Percentiles rank a stretch among this genome's conserved stretches.
Conservation (phyloP, 1,284 basidiomycete species). For the Moesziomyces antarcticus region DNA sequence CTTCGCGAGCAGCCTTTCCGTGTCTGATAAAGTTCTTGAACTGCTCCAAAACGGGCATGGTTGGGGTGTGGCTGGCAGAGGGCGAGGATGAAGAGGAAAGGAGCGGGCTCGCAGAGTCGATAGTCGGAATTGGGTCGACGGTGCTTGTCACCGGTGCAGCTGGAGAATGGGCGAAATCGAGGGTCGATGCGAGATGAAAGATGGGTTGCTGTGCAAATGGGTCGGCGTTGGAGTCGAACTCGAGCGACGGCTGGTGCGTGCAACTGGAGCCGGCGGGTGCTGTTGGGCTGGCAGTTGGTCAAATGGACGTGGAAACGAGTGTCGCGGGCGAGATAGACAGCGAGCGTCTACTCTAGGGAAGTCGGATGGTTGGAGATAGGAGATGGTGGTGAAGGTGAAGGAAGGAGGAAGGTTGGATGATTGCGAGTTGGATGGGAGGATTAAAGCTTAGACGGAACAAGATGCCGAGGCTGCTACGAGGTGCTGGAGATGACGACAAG, state of each 20-base stretch:
- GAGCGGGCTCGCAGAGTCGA: too few relatives aligned
- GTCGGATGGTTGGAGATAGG: neutral
- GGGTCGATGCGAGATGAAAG: too few relatives aligned
- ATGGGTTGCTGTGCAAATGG: too few relatives aligned
- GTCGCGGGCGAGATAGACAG: neutral
- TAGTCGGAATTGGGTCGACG: too few relatives aligned
- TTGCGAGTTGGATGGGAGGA: too few relatives aligned
- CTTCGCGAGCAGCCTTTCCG: constrained; percentile 55
- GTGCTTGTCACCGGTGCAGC: too few relatives aligned
- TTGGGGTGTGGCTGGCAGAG: constrained; percentile 3
- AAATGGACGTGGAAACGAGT: neutral
- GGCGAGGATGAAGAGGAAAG: too few relatives aligned
- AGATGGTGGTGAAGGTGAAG: neutral
- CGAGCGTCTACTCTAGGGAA: neutral
- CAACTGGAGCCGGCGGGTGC: neutral
- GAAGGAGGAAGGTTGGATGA: neutral
- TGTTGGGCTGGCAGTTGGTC: neutral
- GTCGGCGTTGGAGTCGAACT: neutral
- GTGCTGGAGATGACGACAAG: too few relatives aligned
- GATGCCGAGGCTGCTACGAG: neutral
- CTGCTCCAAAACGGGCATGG: constrained; percentile 56
- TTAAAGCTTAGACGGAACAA: neutral
- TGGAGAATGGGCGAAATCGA: too few relatives aligned
- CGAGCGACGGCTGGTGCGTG: too few relatives aligned
- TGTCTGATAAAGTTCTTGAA: constrained; percentile 64